Percentiles rank a stretch among this genome's conserved stretches.
These are phyloP conservation scores for Panicum hallii DNA, from an alignment of 202 grass and related monocot genomes.

Conservation along the genomic window DNA sequence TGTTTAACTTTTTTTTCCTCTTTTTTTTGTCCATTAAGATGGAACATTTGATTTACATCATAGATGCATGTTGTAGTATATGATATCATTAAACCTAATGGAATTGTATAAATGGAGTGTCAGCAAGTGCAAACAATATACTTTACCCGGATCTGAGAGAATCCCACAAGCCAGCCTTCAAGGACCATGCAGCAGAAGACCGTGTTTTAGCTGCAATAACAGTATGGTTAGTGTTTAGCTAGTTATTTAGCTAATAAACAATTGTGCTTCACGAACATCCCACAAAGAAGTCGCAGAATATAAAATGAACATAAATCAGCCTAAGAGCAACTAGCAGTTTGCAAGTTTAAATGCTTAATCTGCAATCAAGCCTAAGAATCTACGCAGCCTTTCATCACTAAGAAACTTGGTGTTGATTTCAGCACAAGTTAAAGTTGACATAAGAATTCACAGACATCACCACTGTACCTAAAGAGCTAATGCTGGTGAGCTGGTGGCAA, in stretches of 20 bases:
- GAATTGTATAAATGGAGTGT: background rate
- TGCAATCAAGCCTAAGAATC: background rate
- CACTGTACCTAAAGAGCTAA: background rate
- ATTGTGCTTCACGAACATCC: background rate
- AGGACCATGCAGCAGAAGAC: slow-evolving; percentile 45
- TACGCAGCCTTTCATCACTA: background rate
- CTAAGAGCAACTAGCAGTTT: background rate
- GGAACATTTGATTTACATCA: background rate
- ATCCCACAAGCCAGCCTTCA: slow-evolving; percentile 95
- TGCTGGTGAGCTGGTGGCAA: background rate
- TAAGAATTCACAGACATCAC: background rate
- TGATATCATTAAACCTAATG: background rate
- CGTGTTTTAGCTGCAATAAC: slow-evolving; percentile 52
- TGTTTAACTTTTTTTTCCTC: background rate
- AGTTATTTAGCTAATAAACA: slow-evolving; percentile 1
- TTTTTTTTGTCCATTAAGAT: background rate
- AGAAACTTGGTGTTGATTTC: background rate
- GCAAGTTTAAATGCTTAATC: background rate
- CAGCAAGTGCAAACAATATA: slow-evolving; percentile 31
- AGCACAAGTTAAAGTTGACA: background rate
- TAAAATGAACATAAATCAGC: slow-evolving; percentile 1
- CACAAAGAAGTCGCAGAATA: background rate
- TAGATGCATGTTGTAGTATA: background rate
- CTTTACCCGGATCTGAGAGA: slow-evolving; percentile 88
- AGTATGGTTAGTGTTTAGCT: background rate